These are phyloP conservation scores for Phytophthora ohioensis DNA, from an alignment of 352 stramenopile species.

Conservation along the genomic window DNA sequence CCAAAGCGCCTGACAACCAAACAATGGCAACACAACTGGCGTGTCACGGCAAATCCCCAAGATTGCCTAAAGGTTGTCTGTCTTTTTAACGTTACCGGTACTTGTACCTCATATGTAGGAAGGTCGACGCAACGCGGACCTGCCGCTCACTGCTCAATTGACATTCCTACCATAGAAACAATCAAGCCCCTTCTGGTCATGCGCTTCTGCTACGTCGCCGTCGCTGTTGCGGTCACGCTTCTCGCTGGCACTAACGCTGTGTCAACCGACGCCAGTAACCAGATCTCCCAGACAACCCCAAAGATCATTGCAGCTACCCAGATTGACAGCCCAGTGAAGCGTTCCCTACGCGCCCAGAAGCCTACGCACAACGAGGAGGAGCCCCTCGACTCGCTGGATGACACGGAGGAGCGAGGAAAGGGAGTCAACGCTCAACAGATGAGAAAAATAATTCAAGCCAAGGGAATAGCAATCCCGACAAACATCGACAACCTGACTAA, in stretches of 20 bases:
- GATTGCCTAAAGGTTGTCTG: no score
- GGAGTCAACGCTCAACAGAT: conserved; percentile 1
- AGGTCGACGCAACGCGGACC: no score
- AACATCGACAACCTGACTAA: neutral
- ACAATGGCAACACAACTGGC: no score
- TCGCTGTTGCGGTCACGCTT: conserved; percentile 4
- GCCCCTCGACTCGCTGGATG: conserved; percentile 2
- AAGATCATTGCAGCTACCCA: neutral
- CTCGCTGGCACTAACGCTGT: conserved; percentile 11
- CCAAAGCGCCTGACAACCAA: no score
- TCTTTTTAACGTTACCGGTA: no score
- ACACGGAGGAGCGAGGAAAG: neutral
- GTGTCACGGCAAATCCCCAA: no score
- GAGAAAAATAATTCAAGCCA: neutral
- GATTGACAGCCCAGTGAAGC: conserved; percentile 7
- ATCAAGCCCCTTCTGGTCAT: neutral
- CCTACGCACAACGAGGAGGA: conserved; percentile 5
- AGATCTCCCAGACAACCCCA: neutral
- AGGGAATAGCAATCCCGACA: neutral
- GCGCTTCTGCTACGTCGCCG: neutral
- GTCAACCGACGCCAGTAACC: neutral
- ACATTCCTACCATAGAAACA: neutral
- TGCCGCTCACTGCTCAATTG: neutral
- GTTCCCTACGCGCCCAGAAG: conserved; percentile 5
- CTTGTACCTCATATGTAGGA: no score